Conservation (phyloP, 306 rosid species). For the Cercis canadensis region DNA sequence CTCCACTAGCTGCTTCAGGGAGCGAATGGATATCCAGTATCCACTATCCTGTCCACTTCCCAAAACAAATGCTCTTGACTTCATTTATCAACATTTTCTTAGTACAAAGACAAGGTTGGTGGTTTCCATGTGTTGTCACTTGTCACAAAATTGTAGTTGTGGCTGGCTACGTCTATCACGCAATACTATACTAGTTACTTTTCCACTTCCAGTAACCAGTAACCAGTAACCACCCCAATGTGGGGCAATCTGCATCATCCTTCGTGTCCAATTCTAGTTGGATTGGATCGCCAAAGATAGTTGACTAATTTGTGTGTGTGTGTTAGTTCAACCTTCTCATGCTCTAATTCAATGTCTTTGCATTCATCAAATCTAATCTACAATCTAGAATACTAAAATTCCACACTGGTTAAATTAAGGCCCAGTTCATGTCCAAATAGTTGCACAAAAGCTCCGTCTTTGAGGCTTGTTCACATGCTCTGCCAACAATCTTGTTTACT, state of each 20-base stretch:
- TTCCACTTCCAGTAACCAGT: slow-evolving; percentile 9
- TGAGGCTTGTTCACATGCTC: too few species aligned
- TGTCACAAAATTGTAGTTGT: not conserved
- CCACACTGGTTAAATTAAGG: too few species aligned
- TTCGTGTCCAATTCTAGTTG: too few species aligned
- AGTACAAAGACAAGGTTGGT: slow-evolving; percentile 28
- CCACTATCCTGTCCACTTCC: not conserved
- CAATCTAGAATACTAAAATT: too few species aligned
- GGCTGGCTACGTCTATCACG: slow-evolving; percentile 11
- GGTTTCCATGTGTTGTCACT: slow-evolving; percentile 31
- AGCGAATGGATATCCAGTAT: not conserved
- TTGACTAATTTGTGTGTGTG: slow-evolving; percentile 1
- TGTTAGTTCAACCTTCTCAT: slow-evolving; percentile 36
- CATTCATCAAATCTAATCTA: too few species aligned
- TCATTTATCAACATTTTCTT: not conserved
- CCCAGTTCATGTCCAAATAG: too few species aligned
- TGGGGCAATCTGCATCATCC: too few species aligned
- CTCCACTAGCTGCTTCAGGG: slow-evolving; percentile 36
- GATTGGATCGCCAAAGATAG: slow-evolving; percentile 12
- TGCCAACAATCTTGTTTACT: too few species aligned
- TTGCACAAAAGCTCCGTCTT: too few species aligned
- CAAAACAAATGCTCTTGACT: not conserved
- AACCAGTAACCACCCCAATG: too few species aligned
- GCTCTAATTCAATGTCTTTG: not conserved
- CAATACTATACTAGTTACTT: too few species aligned